Evolutionary conservation across 345 rosid genomes (phyloP), one percentile per base, ranked within the genome.

Genomic region (Acer campestre): DNA sequence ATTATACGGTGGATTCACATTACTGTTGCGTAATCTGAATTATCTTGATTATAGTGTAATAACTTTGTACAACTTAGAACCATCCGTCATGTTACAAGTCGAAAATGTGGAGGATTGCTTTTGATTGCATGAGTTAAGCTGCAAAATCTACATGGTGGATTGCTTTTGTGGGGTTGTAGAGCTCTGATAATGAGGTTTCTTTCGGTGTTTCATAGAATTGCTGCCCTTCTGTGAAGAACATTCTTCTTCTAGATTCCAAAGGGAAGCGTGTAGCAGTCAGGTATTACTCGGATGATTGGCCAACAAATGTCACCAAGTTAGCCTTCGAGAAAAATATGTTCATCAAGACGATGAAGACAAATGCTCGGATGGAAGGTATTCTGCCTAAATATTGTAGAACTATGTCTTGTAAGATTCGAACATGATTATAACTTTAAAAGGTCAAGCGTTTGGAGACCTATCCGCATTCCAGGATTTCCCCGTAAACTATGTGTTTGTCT

Each of bases 221-320:
- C 9, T 93, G 97, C 85, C 97, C 98, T 61, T 74, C 83, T 48
- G 87, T 95, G 22, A 95, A 95, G 82, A 95, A 92, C 85, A 88
- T 93, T 87, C 93, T 95, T 75, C 87, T 95, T 79, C 89, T 95
- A 38, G 99, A 95, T 78, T 91, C 99, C 35, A 93, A 95, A 84
- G 99, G 98, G 71, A 95, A 92, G 79, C 99, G 98, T 70, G 91
- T 95, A 44, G 97, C 96, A 1, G 91, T 90, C 77, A 95, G 87
- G 80, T 95, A 95, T 70, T 95, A 85, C 84, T 89, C 98, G 0
- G 97, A 95, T 87, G 98, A 93, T 27, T 92, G 98, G 97, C 84
- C 94, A 20, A 93, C 98, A 31, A 90, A 93, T 83, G 82, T 76
- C 78, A 78, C 94, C 23, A 93, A 91, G 75, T 80, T 92, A 80